These are phyloP conservation scores for Aspergillus eucalypticola DNA, from an alignment of 2,329 filamentous ascomycete genomes.

Conservation along the genomic window DNA sequence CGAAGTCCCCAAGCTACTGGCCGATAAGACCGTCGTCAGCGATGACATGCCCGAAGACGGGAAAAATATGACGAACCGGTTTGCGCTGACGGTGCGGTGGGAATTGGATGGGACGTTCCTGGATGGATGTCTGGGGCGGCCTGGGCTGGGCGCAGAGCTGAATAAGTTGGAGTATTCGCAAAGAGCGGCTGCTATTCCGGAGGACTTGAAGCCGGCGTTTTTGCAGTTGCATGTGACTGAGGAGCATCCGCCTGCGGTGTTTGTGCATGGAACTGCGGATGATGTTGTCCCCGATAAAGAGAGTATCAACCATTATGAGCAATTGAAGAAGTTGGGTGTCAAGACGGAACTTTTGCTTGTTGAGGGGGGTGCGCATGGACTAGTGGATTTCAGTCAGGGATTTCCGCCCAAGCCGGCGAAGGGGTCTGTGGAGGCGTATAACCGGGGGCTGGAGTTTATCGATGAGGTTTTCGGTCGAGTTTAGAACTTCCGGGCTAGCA, in stretches of 20 bases:
- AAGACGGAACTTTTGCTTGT: slow-evolving; percentile 19
- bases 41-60: slow-evolving; percentile 11
- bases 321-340: slow-evolving; percentile 17
- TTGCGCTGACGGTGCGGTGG: slow-evolving; percentile 24
- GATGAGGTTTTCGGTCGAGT: slow-evolving; percentile 7
- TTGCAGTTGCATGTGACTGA: slow-evolving; percentile 19
- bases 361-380: slow-evolving; percentile 18
- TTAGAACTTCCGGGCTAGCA: not conserved
- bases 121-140: slow-evolving; percentile 19
- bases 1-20: slow-evolving; percentile 14
- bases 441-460: slow-evolving; percentile 20
- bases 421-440: slow-evolving; percentile 19
- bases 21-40: slow-evolving; percentile 22
- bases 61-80: slow-evolving; percentile 15
- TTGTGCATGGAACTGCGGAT: slow-evolving; percentile 25
- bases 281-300: slow-evolving; percentile 25
- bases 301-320: slow-evolving; percentile 20
- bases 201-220: slow-evolving; percentile 17
- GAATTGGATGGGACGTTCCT: slow-evolving; percentile 23
- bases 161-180: slow-evolving; percentile 14
- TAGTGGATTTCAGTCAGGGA: slow-evolving; percentile 12
- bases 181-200: slow-evolving; percentile 14
- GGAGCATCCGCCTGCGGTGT: slow-evolving; percentile 21
- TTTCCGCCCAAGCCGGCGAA: not conserved
- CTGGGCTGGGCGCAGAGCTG: slow-evolving; percentile 15